Base-by-base conservation (phyloP, 495 filamentous ascomycete genomes). In the Annulohypoxylon bovei region DNA sequence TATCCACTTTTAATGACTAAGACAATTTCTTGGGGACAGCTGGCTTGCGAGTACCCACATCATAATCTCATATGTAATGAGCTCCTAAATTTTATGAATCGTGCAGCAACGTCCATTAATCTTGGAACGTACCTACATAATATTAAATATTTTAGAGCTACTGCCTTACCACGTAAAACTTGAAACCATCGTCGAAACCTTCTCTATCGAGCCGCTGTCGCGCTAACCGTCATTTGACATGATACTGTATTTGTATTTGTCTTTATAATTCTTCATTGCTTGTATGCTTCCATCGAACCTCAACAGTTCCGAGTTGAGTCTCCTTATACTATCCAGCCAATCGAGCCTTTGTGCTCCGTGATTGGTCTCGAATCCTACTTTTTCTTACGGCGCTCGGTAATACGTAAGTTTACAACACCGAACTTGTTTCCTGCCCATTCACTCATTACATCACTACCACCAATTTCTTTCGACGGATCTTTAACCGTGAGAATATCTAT, bases 321-420 rank as follows among this genome's bases (percentile, higher is more conserved):
- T 33, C 27, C 18, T 42, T 42, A 18, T 28, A 27, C 35, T 0
- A n/a, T 40, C 57, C 16, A 12, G 58, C 22, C 35, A 57, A 37
- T 14, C 55, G 60, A 68, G 64, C 65, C 61, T 64, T 61, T 54
- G 64, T 68, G 70, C 70, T 68, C 65, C 33, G 53, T 72, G 54
- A 72, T 72, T 72, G 64, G 64, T 40, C 39, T 65, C 27, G 54
- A 62, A 65, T 68, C 53, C 65, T n/a, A n/a, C n/a, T n/a, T 53
- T 60, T 55, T 67, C 65, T 56, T 52, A 39, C 59, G 60, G 37
- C 46, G 14, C 25, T 58, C n/a, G 3, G 46, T 61, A 18, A 61
- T 72, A 72, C 60, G 70, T 72, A 72, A 72, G 64, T 68, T 32
- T 23, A 47, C 42, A 40, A 59, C 40, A 50, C 32, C 42, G 27